Percentiles rank a stretch among this genome's conserved stretches.
These are phyloP conservation scores for Leccinum obscurum DNA, from an alignment of 768 basidiomycete genomes.

Conservation along the genomic window DNA sequence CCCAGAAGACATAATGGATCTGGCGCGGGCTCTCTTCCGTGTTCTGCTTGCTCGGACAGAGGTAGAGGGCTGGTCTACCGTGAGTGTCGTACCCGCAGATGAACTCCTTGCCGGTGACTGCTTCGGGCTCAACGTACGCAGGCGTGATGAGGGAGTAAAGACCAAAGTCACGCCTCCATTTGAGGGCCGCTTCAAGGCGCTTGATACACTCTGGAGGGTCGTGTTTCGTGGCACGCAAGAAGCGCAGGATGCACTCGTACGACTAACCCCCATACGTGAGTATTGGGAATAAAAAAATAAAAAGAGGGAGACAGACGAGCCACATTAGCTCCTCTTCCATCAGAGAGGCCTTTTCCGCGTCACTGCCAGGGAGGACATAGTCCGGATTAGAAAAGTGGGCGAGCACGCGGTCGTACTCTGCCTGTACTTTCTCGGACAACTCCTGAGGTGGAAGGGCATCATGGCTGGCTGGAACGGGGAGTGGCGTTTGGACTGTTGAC, in stretches of 20 bases:
- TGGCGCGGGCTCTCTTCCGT: constrained; percentile 71
- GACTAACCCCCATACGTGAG: constrained; percentile 34
- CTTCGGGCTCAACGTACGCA: constrained; percentile 72
- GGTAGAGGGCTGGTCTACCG: constrained; percentile 70
- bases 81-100: constrained; percentile 71
- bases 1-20: constrained; percentile 73
- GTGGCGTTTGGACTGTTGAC: constrained; percentile 18
- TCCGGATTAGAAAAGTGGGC: constrained; percentile 55
- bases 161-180: constrained; percentile 81
- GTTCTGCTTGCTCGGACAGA: constrained; percentile 73
- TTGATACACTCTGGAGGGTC: constrained; percentile 54
- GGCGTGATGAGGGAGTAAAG: constrained; percentile 62
- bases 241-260: constrained; percentile 74
- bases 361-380: constrained; percentile 51
- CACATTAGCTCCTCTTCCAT: constrained; percentile 74
- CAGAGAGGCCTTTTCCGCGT: constrained; percentile 45
- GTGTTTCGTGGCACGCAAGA: constrained; percentile 80
- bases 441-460: constrained; percentile 35
- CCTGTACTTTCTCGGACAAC: constrained; percentile 46
- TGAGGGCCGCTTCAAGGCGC: constrained; percentile 69
- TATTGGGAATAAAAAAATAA: background rate
- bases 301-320: constrained; percentile 47
- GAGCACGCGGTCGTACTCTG: constrained; percentile 54
- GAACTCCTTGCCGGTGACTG: constrained; percentile 80
- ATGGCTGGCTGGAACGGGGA: constrained; percentile 26